These are phyloP conservation scores for Microbotryum saponariae DNA, from an alignment of 1,284 basidiomycete genomes.

Conservation along the genomic window DNA sequence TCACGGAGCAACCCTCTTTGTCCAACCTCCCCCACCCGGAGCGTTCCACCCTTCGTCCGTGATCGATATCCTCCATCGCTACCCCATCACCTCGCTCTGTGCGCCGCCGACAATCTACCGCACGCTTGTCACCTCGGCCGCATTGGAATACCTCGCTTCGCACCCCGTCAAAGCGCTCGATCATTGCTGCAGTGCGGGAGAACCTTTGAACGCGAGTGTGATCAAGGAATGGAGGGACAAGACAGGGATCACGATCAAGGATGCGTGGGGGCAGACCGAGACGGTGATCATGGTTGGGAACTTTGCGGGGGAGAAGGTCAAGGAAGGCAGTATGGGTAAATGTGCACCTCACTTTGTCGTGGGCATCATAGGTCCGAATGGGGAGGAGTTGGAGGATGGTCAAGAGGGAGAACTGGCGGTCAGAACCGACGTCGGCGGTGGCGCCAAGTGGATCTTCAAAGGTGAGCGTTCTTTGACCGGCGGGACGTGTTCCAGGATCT, in stretches of 20 bases:
- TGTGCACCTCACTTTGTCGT: slow-evolving; percentile 19
- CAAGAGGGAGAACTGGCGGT: slow-evolving; percentile 28
- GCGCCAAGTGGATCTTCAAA: slow-evolving; percentile 27
- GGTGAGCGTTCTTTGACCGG: slow-evolving; percentile 10
- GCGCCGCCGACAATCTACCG: slow-evolving; percentile 31
- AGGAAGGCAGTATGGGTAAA: slow-evolving; percentile 28
- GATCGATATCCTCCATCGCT: slow-evolving; percentile 22
- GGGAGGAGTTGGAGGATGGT: slow-evolving; percentile 11
- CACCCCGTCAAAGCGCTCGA: slow-evolving; percentile 12
- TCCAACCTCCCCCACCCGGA: slow-evolving; percentile 29
- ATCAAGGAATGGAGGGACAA: slow-evolving; percentile 18
- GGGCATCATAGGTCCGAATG: slow-evolving; percentile 18
- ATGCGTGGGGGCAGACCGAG: slow-evolving; percentile 28
- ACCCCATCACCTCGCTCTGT: slow-evolving; percentile 26
- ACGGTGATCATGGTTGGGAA: slow-evolving; percentile 21
- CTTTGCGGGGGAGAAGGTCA: slow-evolving; percentile 15
- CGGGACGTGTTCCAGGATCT: too few species aligned
- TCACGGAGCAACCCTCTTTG: slow-evolving; percentile 28
- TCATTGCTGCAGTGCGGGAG: slow-evolving; percentile 27
- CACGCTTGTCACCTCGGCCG: slow-evolving; percentile 10
- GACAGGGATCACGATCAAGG: slow-evolving; percentile 20
- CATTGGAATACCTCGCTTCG: slow-evolving; percentile 1
- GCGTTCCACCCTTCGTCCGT: slow-evolving; percentile 13
- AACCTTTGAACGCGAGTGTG: slow-evolving; percentile 27
- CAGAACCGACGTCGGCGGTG: slow-evolving; percentile 19